Conservation (phyloP, 176 grass and related monocot genomes). For the Carex kokanica region DNA sequence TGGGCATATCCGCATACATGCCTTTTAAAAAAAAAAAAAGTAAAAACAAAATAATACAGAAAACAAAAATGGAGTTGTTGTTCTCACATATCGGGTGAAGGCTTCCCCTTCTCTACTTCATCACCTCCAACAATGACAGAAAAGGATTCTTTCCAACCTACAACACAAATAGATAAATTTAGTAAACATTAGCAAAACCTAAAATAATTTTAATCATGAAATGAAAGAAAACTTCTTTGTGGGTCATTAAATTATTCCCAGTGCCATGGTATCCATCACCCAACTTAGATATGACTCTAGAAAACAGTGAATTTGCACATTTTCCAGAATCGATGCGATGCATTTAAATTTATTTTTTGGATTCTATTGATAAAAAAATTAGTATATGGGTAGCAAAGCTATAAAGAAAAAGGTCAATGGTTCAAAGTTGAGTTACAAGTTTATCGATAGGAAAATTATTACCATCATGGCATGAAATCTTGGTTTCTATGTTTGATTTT, state of each 20-base stretch:
- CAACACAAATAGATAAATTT: constrained; percentile 20
- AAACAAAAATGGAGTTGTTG: constrained; percentile 16
- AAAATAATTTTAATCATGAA: constrained; percentile 3
- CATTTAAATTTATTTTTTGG: too few species aligned
- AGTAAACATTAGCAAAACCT: constrained; percentile 11
- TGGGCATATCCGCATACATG: too few species aligned
- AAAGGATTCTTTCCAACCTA: constrained; percentile 89
- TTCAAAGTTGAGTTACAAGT: not conserved
- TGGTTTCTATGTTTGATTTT: constrained; percentile 75
- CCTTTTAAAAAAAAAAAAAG: too few species aligned
- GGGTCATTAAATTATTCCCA: not conserved
- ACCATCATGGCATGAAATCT: constrained; percentile 80
- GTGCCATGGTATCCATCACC: not conserved
- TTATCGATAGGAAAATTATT: constrained; percentile 27
- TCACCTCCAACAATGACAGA: constrained; percentile 77
- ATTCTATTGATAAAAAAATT: not conserved
- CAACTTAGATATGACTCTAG: not conserved
- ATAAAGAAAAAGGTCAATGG: not conserved
- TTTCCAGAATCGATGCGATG: too few species aligned
- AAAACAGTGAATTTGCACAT: not conserved
- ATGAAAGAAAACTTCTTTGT: not conserved
- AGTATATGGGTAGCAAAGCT: not conserved
- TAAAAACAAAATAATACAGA: constrained; percentile 5
- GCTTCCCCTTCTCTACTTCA: constrained; percentile 78
- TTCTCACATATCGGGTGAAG: constrained; percentile 84